Conservation (phyloP, 2,329 filamentous ascomycete genomes). For the Beauveria varroae region DNA sequence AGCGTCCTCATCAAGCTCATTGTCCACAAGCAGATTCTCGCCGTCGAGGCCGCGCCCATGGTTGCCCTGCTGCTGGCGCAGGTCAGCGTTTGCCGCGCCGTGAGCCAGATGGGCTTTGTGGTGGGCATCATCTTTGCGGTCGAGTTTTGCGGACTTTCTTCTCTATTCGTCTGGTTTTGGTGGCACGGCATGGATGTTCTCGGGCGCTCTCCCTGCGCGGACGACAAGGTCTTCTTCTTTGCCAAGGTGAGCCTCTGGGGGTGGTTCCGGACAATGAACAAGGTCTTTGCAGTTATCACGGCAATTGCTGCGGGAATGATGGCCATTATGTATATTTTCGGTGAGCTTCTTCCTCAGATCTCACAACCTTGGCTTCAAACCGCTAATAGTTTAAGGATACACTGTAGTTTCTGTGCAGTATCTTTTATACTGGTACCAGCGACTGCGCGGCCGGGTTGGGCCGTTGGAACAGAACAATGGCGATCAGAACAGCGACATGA, state of each 20-base stretch:
- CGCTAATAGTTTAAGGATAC: neutral
- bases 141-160: conserved; percentile 15
- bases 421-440: neutral
- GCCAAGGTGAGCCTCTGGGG: conserved; percentile 21
- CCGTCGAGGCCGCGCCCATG: conserved; percentile 19
- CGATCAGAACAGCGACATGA: neutral
- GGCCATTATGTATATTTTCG: conserved; percentile 12
- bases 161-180: conserved; percentile 19
- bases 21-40: conserved; percentile 10
- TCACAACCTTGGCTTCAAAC: no score
- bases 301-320: conserved; percentile 10
- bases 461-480: neutral
- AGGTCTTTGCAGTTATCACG: conserved; percentile 16
- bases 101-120: conserved; percentile 12
- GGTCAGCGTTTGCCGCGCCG: conserved; percentile 15
- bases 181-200: conserved; percentile 20
- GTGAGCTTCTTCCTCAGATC: neutral
- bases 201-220: conserved; percentile 13
- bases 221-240: conserved; percentile 22
- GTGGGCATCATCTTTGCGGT: conserved; percentile 14
- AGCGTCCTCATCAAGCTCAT: conserved; percentile 16
- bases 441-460: neutral
- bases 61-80: conserved; percentile 18
- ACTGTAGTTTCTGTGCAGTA: neutral
- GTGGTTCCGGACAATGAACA: conserved; percentile 20